phyloP scores from a whole-genome alignment of 208 protist genomes.

The Wallacemonas rigidus region DNA sequence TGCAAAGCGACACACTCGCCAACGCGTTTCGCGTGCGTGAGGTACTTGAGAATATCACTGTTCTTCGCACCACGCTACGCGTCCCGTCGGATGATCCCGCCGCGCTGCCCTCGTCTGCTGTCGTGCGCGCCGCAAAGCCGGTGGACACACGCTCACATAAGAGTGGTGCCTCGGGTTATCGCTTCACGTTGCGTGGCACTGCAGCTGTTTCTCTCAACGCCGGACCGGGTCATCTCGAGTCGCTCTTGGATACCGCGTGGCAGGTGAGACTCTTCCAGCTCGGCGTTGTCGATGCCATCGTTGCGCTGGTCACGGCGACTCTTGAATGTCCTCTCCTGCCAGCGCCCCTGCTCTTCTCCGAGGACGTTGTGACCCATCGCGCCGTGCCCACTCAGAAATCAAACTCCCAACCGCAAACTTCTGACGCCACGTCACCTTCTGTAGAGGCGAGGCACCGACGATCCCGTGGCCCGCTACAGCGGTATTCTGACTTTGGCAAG shows the following conservation, averaged over 20 bases:
- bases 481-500: constrained; percentile 41
- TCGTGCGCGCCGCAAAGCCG: too few relatives aligned
- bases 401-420: too few relatives aligned
- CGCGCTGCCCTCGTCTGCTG: not conserved
- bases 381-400: too few relatives aligned
- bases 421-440: not conserved
- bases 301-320: constrained; percentile 32
- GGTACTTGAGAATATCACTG: constrained; percentile 34
- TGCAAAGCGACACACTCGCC: constrained; percentile 22
- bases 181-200: not conserved
- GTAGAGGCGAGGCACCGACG: not conserved
- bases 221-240: constrained; percentile 11
- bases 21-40: constrained; percentile 32
- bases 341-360: constrained; percentile 26
- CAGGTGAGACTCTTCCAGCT: constrained; percentile 50
- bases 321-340: constrained; percentile 34
- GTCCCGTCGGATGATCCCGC: not conserved
- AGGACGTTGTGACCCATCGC: constrained; percentile 27
- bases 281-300: constrained; percentile 29
- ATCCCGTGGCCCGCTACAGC: constrained; percentile 15
- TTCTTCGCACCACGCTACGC: constrained; percentile 6
- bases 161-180: not conserved
- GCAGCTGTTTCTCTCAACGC: not conserved
- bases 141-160: not conserved
- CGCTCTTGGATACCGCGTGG: constrained; percentile 39